Evolutionary conservation across 176 grass and related monocot genomes (phyloP), one percentile per base, ranked within the genome.

Genomic region (Carex littledalei): DNA sequence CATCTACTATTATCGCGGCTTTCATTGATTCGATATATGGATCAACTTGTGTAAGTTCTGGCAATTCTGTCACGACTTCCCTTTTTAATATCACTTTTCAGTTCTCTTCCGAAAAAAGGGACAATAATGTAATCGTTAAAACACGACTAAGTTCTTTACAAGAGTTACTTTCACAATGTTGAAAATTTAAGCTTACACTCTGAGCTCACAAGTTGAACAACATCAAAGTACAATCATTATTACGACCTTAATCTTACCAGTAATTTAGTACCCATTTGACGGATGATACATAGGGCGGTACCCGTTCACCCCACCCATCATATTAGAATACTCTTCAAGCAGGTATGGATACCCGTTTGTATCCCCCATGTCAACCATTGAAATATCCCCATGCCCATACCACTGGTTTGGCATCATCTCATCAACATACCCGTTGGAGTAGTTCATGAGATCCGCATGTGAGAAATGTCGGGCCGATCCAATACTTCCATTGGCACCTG

Each of bases 211-310:
- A 81, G 58, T 63, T 63, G 55, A 81, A 63, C 79, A 47, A 81
- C 79, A 61, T 63, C 58, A 63, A 81, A 81, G 17, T 65, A 83
- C 81, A 83, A 83, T 31, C 86, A 92, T 94, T 88, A 92, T 92
- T 95, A 79, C 5, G 81, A 89, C 45, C 56, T 71, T 63, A 88
- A 91, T 71, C 61, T 83, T 85, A 58, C 63, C 60, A 62, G 45
- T 63, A 63, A 55, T 57, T 99, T 92, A 94, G 49, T 79, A 90
- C 81, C 91, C 93, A 84, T 89, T 92, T 16, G 90, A 75, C 26
- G 91, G 91, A 71, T 84, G 93, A 89, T 88, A 94, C 50, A 92
- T 87, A 16, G 86, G 77, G 67, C 86, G 78, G 49, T 87, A 79
- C 16, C 59, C 81, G 55, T 67, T 83, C 18, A 83, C 37, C 41